Base-by-base conservation (phyloP, 163 green algal genomes). In the Prototheca cutis region DNA sequence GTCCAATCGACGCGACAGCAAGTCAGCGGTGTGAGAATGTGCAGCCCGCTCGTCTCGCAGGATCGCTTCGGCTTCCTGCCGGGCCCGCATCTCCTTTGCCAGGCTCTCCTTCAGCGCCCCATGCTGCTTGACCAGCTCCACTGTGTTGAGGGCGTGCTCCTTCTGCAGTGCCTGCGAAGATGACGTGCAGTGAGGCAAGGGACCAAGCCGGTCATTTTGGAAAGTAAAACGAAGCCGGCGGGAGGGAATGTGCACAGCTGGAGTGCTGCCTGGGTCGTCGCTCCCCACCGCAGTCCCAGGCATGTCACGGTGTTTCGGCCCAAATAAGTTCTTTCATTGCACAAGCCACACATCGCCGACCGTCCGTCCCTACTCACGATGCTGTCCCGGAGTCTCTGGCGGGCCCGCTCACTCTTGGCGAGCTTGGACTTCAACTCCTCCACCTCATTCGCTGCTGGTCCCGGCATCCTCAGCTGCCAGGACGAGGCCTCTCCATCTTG, bases 41-140 rank as follows among this genome's bases (percentile, higher is more conserved):
- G n/a, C n/a, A n/a, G n/a, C n/a, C n/a, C n/a, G n/a, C n/a, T n/a
- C n/a, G n/a, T n/a, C n/a, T n/a, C n/a, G n/a, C n/a, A n/a, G n/a
- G n/a, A 21, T 13, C 36, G 10, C 10, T 13, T 45, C 36, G 10
- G 36, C 36, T 13, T 8, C 36, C 36, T 21, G 36, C 36, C 36
- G 36, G 13, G 36, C 36, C 10, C 10, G 10, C 36, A 21, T 8
- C 36, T 45, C 36, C 36, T 13, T 8, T 45, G 36, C 13, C 36
- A 45, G 8, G 36, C 36, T 45, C 13, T 19, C 42, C 17, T 51
- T 51, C 13, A 51, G 42, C 6, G 13, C 42, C 10, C 13, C 42
- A 21, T 51, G 42, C 42, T 51, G 42, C 42, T 51, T 19, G 10
- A 51, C 42, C 42, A 51, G 42, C 42, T 51, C 42, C 13, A 51